Percentiles rank a stretch among this genome's conserved stretches.
These are phyloP conservation scores for Neurospora sp. DNA, from an alignment of 495 filamentous ascomycete species.

Conservation along the genomic window DNA sequence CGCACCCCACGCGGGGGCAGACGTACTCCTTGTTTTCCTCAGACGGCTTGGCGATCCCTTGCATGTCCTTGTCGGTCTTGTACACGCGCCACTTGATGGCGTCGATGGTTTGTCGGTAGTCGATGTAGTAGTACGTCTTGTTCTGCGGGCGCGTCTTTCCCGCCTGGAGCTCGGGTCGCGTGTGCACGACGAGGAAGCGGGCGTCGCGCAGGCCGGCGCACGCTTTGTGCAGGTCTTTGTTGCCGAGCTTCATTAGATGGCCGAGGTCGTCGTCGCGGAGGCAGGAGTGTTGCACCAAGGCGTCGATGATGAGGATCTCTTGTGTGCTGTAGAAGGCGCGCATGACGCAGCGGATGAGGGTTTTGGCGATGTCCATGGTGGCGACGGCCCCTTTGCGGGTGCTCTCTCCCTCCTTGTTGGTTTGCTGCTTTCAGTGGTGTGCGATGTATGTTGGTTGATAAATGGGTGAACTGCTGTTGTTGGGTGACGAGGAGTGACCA, in stretches of 20 bases:
- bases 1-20: constrained; percentile 57
- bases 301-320: constrained; percentile 84
- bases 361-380: constrained; percentile 74
- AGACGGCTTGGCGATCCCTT: constrained; percentile 64
- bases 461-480: not conserved
- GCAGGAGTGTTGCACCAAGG: constrained; percentile 80
- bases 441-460: not conserved
- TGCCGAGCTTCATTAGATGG: constrained; percentile 71
- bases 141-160: constrained; percentile 72
- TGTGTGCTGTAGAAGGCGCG: constrained; percentile 90
- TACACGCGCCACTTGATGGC: constrained; percentile 92
- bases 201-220: constrained; percentile 76
- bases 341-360: constrained; percentile 75
- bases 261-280: constrained; percentile 82
- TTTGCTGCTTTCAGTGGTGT: not conserved
- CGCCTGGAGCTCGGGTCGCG: constrained; percentile 67
- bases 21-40: constrained; percentile 84
- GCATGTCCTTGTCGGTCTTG: constrained; percentile 71
- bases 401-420: not conserved
- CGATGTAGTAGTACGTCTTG: constrained; percentile 92
- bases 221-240: constrained; percentile 80
- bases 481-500: not conserved
- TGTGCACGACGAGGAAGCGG: constrained; percentile 72
- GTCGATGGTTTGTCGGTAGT: constrained; percentile 87
- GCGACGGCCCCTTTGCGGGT: not conserved